These are phyloP conservation scores for Ganoderma meredithae DNA, from an alignment of 1,284 basidiomycete species.

Conservation along the genomic window DNA sequence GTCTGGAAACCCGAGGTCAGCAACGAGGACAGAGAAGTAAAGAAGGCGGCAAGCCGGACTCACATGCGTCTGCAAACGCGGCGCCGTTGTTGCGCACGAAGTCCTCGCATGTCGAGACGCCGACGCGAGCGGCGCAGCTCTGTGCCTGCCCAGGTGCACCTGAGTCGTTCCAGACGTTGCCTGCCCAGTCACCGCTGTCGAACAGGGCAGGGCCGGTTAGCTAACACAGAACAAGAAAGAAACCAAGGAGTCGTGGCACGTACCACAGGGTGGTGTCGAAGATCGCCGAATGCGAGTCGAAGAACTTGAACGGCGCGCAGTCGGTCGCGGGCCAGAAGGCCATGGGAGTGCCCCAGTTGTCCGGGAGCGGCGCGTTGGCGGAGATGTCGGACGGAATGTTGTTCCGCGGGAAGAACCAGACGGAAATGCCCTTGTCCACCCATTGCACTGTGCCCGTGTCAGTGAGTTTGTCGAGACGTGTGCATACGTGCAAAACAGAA, in stretches of 20 bases:
- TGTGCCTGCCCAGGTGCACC: conserved; percentile 81
- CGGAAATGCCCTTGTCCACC: conserved; percentile 75
- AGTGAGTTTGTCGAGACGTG: neutral
- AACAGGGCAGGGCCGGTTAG: neutral
- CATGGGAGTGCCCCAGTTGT: conserved; percentile 76
- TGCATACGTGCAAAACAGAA: too few relatives aligned
- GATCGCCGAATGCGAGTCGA: conserved; percentile 78
- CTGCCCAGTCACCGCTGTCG: conserved; percentile 87
- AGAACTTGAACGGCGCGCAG: conserved; percentile 81
- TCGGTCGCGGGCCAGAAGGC: conserved; percentile 75
- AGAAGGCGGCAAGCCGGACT: conserved; percentile 43
- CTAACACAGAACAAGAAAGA: conserved; percentile 9
- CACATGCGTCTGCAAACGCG: conserved; percentile 81
- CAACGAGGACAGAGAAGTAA: neutral
- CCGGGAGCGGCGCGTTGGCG: conserved; percentile 70
- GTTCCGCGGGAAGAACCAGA: conserved; percentile 82
- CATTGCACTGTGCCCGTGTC: conserved; percentile 66
- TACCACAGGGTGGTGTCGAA: conserved; percentile 86
- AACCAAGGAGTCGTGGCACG: conserved; percentile 36
- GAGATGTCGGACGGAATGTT: conserved; percentile 80
- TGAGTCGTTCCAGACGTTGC: conserved; percentile 71
- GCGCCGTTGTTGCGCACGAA: conserved; percentile 78
- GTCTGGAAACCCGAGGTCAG: conserved; percentile 49
- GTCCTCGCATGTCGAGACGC: conserved; percentile 78
- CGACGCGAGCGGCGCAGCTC: conserved; percentile 83